Base-by-base conservation (phyloP, 2,329 filamentous ascomycete species). In the Aspergillus candidus region DNA sequence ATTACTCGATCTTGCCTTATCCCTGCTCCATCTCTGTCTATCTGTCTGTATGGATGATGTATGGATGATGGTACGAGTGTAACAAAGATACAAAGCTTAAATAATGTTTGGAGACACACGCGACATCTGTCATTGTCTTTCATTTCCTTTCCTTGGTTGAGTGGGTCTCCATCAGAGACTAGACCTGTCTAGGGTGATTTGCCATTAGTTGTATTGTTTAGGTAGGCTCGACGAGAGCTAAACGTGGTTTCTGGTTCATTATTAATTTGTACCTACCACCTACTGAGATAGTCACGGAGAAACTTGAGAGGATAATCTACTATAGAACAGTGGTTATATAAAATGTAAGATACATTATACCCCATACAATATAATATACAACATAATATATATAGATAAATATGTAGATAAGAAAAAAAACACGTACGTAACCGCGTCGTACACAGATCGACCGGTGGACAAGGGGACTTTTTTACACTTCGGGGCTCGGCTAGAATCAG, bases 401-500 rank as follows among this genome's bases (percentile, higher is more conserved):
- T 42, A 42, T 37, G 44, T 36, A 47, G 39, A 47, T 50, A 27
- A 27, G 6, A 27, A 27, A 27, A 34, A 41, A 29, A 38, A 35
- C 12, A 41, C 14, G 36, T 43, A 43, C 41, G 44, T 46, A 49
- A 49, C 40, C 32, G 44, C 40, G 43, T 47, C 40, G 43, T 47
- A 42, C 43, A 47, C 41, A 47, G 47, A 50, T 50, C 38, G 46
- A 42, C 42, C 34, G 46, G 38, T 46, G 46, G 41, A 17, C 41
- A 42, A 49, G 41, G 41, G 47, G 44, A 49, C 43, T 46, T 32
- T 22, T 29, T 22, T 38, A 34, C 34, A 30, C 32, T 48, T 50
- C 43, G 45, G 50, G 41, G 43, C 47, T 54, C 51, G 49, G 51
- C 47, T 50, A 52, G 47, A 55, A 46, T 35, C 47, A 49, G 45